Percentiles rank a stretch among this genome's conserved stretches.
phyloP scores from a whole-genome alignment of 2,329 filamentous ascomycete genomes.

The Cladosporium velox region DNA sequence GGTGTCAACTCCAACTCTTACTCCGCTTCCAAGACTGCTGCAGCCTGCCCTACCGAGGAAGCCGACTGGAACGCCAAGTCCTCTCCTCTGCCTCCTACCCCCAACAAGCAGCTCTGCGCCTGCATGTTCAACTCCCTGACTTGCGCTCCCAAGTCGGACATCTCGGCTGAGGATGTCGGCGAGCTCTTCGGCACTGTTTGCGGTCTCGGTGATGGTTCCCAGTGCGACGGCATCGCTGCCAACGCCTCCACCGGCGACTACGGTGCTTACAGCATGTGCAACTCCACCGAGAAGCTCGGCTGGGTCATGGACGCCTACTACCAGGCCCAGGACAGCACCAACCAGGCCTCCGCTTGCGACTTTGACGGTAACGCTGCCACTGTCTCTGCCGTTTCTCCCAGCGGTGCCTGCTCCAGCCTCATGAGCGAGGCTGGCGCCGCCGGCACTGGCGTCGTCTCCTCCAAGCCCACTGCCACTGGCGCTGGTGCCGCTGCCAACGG shows the following conservation, averaged over 20 bases:
- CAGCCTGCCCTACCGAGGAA: conserved; percentile 68
- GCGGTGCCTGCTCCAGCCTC: conserved; percentile 57
- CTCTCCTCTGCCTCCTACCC: conserved; percentile 73
- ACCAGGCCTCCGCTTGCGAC: conserved; percentile 62
- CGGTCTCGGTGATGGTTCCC: conserved; percentile 51
- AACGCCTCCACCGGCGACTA: conserved; percentile 70
- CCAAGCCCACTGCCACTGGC: conserved; percentile 46
- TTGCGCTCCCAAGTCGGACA: conserved; percentile 65
- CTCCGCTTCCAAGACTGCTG: conserved; percentile 69
- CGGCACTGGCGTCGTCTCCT: conserved; percentile 59
- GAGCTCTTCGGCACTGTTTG: conserved; percentile 76
- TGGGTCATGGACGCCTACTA: conserved; percentile 77
- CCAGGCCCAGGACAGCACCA: conserved; percentile 49
- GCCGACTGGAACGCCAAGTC: conserved; percentile 68
- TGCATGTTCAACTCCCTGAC: conserved; percentile 79
- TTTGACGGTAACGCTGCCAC: conserved; percentile 68
- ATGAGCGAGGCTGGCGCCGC: conserved; percentile 65
- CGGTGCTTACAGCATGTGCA: conserved; percentile 79
- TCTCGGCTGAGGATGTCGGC: conserved; percentile 46
- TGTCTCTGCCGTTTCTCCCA: conserved; percentile 51
- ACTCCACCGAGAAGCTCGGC: conserved; percentile 67
- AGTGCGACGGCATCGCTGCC: conserved; percentile 68
- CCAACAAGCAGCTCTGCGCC: conserved; percentile 74
- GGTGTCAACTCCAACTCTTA: conserved; percentile 64
- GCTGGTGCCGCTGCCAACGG: conserved; percentile 33